These are phyloP conservation scores for Oryza nivara DNA, from an alignment of 176 grass and related monocot genomes.

Conservation along the genomic window DNA sequence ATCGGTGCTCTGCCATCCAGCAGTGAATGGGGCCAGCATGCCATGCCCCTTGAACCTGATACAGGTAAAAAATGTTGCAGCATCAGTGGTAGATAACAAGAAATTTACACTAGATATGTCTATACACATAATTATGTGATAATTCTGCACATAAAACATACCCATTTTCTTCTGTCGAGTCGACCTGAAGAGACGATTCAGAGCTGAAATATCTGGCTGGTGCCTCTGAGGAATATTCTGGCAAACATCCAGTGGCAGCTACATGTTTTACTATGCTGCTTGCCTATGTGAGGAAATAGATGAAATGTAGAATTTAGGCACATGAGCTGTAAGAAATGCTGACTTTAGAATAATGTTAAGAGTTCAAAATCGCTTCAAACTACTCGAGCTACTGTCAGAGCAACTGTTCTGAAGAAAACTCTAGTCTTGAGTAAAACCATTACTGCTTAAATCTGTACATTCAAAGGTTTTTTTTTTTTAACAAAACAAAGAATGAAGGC, in stretches of 20 bases:
- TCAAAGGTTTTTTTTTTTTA: neutral
- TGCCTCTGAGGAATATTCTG: constrained; percentile 38
- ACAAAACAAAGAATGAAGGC: neutral
- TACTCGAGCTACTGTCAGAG: neutral
- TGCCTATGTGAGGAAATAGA: constrained; percentile 25
- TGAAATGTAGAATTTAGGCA: neutral
- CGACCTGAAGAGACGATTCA: constrained; percentile 53
- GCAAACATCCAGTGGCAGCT: constrained; percentile 40
- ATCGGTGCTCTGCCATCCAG: constrained; percentile 92
- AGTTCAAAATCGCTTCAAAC: neutral
- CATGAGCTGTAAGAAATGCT: neutral
- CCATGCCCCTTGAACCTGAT: constrained; percentile 86
- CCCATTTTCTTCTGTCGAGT: constrained; percentile 67
- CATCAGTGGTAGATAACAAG: neutral
- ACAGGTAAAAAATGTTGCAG: neutral
- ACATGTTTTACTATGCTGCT: constrained; percentile 46
- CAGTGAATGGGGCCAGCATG: constrained; percentile 97
- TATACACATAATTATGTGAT: neutral
- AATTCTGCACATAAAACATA: constrained; percentile 18
- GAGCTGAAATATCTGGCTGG: constrained; percentile 65
- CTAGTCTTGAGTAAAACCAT: neutral
- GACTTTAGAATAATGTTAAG: neutral
- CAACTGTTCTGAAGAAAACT: neutral
- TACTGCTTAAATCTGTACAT: neutral
- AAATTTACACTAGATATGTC: neutral